phyloP scores from a whole-genome alignment of 768 basidiomycete species.

The Stropharia rugosoannulata region DNA sequence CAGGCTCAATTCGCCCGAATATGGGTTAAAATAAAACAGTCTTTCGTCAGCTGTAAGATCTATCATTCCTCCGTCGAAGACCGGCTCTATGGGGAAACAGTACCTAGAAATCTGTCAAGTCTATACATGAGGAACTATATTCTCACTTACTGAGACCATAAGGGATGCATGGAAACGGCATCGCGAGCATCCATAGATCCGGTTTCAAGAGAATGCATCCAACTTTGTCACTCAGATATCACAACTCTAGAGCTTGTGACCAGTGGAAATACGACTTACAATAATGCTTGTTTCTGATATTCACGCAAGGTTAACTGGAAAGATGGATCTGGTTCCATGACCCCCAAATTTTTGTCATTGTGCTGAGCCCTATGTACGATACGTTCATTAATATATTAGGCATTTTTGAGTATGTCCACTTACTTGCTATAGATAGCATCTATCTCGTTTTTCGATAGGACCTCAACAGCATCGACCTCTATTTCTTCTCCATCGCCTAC shows the following conservation, averaged over 20 bases:
- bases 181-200: slow-evolving; percentile 70
- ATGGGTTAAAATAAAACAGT: slow-evolving; percentile 87
- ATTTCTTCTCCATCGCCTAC: slow-evolving; percentile 81
- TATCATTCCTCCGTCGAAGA: slow-evolving; percentile 50
- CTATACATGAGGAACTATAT: not conserved
- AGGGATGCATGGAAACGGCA: slow-evolving; percentile 79
- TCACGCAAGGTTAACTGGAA: slow-evolving; percentile 76
- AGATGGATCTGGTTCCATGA: slow-evolving; percentile 78
- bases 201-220: slow-evolving; percentile 89
- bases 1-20: slow-evolving; percentile 86
- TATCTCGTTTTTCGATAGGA: slow-evolving; percentile 78
- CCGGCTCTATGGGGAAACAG: slow-evolving; percentile 62
- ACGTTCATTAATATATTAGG: slow-evolving; percentile 3
- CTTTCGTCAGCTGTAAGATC: slow-evolving; percentile 81
- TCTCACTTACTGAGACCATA: slow-evolving; percentile 84
- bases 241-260: not conserved
- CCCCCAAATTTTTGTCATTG: slow-evolving; percentile 71
- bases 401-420: slow-evolving; percentile 9
- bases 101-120: slow-evolving; percentile 50
- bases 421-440: slow-evolving; percentile 85
- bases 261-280: slow-evolving; percentile 38
- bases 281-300: slow-evolving; percentile 93
- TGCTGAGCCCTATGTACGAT: slow-evolving; percentile 66
- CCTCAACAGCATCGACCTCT: slow-evolving; percentile 82
- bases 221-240: slow-evolving; percentile 42